Base-by-base conservation (phyloP, 768 basidiomycete genomes). In the Tylopilus felleus region DNA sequence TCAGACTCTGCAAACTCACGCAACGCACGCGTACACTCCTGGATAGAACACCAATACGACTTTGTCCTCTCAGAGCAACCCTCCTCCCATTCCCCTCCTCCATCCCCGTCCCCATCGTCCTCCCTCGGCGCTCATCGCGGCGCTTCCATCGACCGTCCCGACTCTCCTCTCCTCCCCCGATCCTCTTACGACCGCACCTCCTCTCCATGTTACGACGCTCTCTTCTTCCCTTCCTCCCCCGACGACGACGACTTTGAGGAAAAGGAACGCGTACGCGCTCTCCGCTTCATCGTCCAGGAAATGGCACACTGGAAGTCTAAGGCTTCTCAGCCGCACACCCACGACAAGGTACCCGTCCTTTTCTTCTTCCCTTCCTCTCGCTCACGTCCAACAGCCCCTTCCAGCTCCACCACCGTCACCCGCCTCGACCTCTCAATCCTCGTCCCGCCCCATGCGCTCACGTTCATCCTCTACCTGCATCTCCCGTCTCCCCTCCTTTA, bases 41-140 rank as follows among this genome's bases (percentile, higher is more conserved):
- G 69, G 69, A 70, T 70, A 22, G 69, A 70, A 40, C 70, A 72
- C 27, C 69, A 70, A n/a, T 70, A 70, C 47, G 70, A 70, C 60
- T 70, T 70, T 64, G 69, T 63, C 17, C 55, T 70, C 28, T 61
- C 69, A 2, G 69, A 70, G n/a, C 63, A 61, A 2, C 1, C 41
- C 2, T 52, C 63, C 33, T 13, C 28, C 13, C 53, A 43, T 2
- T 57, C 65, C 2, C 65, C 55, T 12, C 41, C 62, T 0, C 61
- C 69, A 1, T 69, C 68, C 0, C 68, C 69, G 0, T 69, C 69
- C 0, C 68, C 67, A 0, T 71, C 69, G 0, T 70, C 69, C n/a
- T 71, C 68, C 1, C 58, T 70, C 47, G 69, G 68, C 12, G 67
- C 63, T 0, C 58, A 62, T 57, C 69, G 67, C 52, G 47, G 43